These are phyloP conservation scores for Fusarium compactum DNA, from an alignment of 2,329 filamentous ascomycete genomes.

Conservation along the genomic window DNA sequence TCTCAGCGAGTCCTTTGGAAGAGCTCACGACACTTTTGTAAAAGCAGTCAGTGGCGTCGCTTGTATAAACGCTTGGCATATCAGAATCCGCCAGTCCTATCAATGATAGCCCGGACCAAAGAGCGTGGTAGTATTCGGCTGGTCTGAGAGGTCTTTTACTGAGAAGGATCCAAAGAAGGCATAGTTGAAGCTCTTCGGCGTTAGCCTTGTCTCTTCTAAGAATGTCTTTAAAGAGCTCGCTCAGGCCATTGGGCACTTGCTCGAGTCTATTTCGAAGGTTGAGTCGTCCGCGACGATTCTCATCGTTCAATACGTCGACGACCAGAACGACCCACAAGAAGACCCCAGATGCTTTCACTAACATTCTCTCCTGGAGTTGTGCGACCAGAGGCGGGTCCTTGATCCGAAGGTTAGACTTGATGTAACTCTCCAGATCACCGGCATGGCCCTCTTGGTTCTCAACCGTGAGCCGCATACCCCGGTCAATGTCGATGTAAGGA, in stretches of 20 bases:
- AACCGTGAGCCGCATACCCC: constrained; percentile 43
- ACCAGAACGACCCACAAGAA: constrained; percentile 61
- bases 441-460: constrained; percentile 47
- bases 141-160: constrained; percentile 57
- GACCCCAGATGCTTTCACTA: constrained; percentile 54
- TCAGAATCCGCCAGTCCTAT: not conserved
- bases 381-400: fast-evolving
- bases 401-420: constrained; percentile 21
- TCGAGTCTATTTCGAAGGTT: constrained; percentile 47
- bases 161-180: constrained; percentile 66
- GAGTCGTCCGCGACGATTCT: constrained; percentile 46
- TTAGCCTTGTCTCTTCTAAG: constrained; percentile 60
- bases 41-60: not conserved
- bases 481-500: constrained; percentile 54
- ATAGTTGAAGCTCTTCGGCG: constrained; percentile 57
- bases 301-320: constrained; percentile 54
- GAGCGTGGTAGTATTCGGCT: constrained; percentile 57
- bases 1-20: constrained; percentile 65
- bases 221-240: constrained; percentile 64
- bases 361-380: constrained; percentile 41
- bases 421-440: constrained; percentile 44
- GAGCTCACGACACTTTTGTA: constrained; percentile 53
- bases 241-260: constrained; percentile 55
- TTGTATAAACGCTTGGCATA: constrained; percentile 35
- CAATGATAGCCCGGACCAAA: not conserved